These are phyloP conservation scores for Volvariella surrecta DNA, from an alignment of 1,284 basidiomycete species.

Conservation along the genomic window DNA sequence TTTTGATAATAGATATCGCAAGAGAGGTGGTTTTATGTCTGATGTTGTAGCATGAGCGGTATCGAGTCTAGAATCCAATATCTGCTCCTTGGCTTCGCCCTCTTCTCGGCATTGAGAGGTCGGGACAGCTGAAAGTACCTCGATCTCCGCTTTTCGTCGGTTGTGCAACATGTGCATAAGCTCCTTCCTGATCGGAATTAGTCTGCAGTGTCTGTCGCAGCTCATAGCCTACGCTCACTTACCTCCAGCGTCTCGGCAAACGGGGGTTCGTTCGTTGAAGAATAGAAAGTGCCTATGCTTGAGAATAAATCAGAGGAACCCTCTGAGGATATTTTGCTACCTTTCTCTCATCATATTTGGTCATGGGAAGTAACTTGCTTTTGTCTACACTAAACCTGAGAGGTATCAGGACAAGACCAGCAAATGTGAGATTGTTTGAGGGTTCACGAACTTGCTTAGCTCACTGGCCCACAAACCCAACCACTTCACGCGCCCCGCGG, in stretches of 20 bases:
- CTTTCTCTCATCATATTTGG: slow-evolving; percentile 67
- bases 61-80: no score
- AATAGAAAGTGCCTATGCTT: slow-evolving; percentile 59
- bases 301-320: slow-evolving; percentile 2
- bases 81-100: no score
- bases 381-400: slow-evolving; percentile 50
- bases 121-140: slow-evolving; percentile 44
- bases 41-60: no score
- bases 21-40: no score
- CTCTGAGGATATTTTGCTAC: slow-evolving; percentile 22
- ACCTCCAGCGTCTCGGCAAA: slow-evolving; percentile 66
- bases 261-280: slow-evolving; percentile 32
- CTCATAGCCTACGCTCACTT: no score
- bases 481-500: slow-evolving; percentile 66
- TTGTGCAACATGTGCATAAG: slow-evolving; percentile 71
- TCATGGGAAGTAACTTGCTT: slow-evolving; percentile 63
- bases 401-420: slow-evolving; percentile 1
- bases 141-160: slow-evolving; percentile 84
- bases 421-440: background rate
- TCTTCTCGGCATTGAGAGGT: no score
- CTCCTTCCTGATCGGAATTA: slow-evolving; percentile 76
- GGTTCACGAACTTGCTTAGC: slow-evolving; percentile 37
- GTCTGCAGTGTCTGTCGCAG: no score
- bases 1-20: no score
- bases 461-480: slow-evolving; percentile 72